Conservation (phyloP, 2,329 filamentous ascomycete species). For the Balansia obtecta region DNA sequence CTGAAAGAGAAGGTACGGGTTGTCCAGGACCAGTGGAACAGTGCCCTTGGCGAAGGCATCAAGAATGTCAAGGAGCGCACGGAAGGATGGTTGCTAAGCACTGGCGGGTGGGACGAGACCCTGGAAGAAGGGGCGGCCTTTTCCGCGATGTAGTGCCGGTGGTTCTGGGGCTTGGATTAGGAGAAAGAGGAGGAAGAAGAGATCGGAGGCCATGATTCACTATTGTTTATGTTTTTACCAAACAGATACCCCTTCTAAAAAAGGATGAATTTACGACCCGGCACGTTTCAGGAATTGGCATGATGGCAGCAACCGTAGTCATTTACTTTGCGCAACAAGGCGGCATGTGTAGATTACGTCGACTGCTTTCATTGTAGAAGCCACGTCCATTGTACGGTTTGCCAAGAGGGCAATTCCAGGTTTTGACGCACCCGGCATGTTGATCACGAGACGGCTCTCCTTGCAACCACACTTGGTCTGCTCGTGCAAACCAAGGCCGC, state of each 20-base stretch:
- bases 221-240: neutral
- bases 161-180: neutral
- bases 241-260: constrained; percentile 3
- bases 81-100: constrained; percentile 57
- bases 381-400: neutral
- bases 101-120: constrained; percentile 81
- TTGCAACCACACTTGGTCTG: neutral
- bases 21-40: constrained; percentile 83
- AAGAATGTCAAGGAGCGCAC: constrained; percentile 62
- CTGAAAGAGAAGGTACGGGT: constrained; percentile 86
- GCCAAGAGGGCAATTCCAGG: neutral
- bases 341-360: neutral
- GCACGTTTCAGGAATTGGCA: neutral
- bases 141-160: constrained; percentile 26
- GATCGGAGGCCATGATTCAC: neutral
- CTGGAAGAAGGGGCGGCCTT: constrained; percentile 44
- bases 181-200: neutral
- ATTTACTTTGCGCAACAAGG: neutral
- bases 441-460: neutral
- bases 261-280: constrained; percentile 1
- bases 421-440: neutral
- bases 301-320: neutral
- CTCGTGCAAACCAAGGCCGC: too few relatives aligned
- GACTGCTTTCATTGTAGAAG: neutral
- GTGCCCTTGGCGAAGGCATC: constrained; percentile 70